These are phyloP conservation scores for Syncephalastrum sp. DNA, from an alignment of 371 early-diverging fungal genomes.

Conservation along the genomic window DNA sequence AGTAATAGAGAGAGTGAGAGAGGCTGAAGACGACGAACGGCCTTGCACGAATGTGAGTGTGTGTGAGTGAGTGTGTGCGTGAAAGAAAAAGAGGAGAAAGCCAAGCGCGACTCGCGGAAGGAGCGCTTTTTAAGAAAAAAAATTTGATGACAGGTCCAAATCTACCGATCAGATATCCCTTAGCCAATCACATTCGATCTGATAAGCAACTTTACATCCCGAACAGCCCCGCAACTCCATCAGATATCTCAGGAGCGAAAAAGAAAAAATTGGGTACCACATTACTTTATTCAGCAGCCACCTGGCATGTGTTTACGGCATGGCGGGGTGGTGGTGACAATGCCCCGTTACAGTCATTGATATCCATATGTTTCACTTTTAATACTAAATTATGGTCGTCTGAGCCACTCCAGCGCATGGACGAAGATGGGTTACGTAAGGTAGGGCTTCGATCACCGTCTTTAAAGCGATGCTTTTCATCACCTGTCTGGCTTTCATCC, in stretches of 20 bases:
- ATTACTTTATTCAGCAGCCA: neutral
- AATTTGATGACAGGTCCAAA: conserved; percentile 1
- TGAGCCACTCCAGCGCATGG: neutral
- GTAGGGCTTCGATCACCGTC: neutral
- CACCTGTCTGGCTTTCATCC: neutral
- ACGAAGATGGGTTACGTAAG: neutral
- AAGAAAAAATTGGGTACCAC: conserved; percentile 1
- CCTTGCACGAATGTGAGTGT: too few relatives aligned
- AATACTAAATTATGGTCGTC: neutral
- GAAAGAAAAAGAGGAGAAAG: conserved; percentile 4
- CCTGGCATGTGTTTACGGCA: neutral
- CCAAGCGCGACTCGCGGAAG: neutral
- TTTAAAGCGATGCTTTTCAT: neutral
- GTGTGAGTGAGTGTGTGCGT: neutral
- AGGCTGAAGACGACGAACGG: too few relatives aligned
- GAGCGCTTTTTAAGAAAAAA: too few relatives aligned
- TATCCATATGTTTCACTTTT: too few relatives aligned
- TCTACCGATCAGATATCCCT: conserved; percentile 4
- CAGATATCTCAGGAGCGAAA: conserved; percentile 9
- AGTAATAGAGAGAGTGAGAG: too few relatives aligned
- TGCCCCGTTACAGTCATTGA: too few relatives aligned
- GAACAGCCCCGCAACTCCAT: conserved; percentile 8
- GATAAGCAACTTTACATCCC: conserved; percentile 7
- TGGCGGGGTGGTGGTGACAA: too few relatives aligned
- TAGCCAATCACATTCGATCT: conserved; percentile 13